Evolutionary conservation across 768 basidiomycete species (phyloP).

Genomic region (Trametes villosa): DNA sequence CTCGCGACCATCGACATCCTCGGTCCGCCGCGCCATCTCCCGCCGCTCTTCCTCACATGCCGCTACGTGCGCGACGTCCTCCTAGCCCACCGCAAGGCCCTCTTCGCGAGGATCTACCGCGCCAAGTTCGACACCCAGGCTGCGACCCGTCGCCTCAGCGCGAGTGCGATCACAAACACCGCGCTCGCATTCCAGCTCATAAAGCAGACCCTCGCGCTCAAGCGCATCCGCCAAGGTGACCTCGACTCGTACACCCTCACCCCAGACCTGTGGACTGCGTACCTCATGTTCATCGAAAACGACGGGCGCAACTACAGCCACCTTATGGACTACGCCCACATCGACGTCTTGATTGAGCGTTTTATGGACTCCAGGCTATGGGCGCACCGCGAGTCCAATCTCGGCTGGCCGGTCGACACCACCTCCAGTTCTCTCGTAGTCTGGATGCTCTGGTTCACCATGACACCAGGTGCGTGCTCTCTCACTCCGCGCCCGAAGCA

Average conservation of each 20-base stretch:
- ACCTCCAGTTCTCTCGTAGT: conserved; percentile 54
- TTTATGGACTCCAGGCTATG: conserved; percentile 54
- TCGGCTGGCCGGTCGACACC: conserved; percentile 65
- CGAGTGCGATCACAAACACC: conserved; percentile 41
- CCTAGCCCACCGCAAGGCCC: conserved; percentile 36
- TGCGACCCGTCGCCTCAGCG: conserved; percentile 53
- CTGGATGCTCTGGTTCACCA: conserved; percentile 69
- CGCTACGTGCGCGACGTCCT: conserved; percentile 44
- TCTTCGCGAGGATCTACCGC: conserved; percentile 60
- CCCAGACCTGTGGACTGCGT: conserved; percentile 52
- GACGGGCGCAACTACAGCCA: conserved; percentile 67
- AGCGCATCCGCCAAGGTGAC: conserved; percentile 37
- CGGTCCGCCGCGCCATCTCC: conserved; percentile 51
- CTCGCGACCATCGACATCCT: conserved; percentile 45
- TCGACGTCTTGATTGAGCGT: conserved; percentile 48
- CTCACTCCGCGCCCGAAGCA: neutral
- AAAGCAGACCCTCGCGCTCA: conserved; percentile 40
- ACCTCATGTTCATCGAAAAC: conserved; percentile 65
- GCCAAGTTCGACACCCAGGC: conserved; percentile 61
- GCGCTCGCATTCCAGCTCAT: conserved; percentile 45
- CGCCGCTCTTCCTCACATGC: conserved; percentile 54
- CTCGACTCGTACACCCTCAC: conserved; percentile 31
- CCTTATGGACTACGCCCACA: conserved; percentile 53
- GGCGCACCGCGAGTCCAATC: conserved; percentile 36
- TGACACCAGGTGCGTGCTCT: conserved; percentile 48